Evolutionary conservation across 2,329 filamentous ascomycete genomes (phyloP).

Genomic region (Colletotrichum musicola): DNA sequence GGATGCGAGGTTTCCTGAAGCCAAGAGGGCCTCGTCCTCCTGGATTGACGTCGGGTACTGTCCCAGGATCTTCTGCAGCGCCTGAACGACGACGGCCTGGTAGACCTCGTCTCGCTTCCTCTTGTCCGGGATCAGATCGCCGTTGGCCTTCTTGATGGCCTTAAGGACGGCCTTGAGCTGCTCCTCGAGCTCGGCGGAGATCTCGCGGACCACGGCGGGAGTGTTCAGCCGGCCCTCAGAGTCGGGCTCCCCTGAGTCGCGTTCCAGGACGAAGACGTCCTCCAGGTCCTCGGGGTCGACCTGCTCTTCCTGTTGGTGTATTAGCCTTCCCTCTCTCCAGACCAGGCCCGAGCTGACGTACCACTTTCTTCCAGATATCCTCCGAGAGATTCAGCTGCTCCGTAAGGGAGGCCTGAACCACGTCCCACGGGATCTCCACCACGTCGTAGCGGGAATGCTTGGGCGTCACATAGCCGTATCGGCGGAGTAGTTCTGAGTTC

Average conservation of each 20-base stretch:
- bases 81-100: constrained; percentile 53
- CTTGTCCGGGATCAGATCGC: constrained; percentile 61
- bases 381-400: constrained; percentile 53
- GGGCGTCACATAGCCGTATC: constrained; percentile 89
- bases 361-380: constrained; percentile 56
- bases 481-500: constrained; percentile 82
- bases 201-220: constrained; percentile 52
- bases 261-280: constrained; percentile 78
- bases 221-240: constrained; percentile 59
- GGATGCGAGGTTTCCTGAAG: constrained; percentile 44
- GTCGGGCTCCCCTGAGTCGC: constrained; percentile 64
- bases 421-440: constrained; percentile 77
- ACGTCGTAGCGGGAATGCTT: constrained; percentile 86
- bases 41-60: constrained; percentile 58
- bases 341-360: constrained; percentile 49
- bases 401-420: constrained; percentile 63
- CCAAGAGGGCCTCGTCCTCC: constrained; percentile 56
- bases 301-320: constrained; percentile 47
- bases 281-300: constrained; percentile 78
- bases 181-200: constrained; percentile 65
- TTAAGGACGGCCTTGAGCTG: constrained; percentile 66
- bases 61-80: constrained; percentile 53
- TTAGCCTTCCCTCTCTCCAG: constrained; percentile 41
- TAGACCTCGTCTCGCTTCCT: constrained; percentile 61
- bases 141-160: constrained; percentile 58